phyloP scores from a whole-genome alignment of 495 filamentous ascomycete species.

The Penicillium egyptiacum region DNA sequence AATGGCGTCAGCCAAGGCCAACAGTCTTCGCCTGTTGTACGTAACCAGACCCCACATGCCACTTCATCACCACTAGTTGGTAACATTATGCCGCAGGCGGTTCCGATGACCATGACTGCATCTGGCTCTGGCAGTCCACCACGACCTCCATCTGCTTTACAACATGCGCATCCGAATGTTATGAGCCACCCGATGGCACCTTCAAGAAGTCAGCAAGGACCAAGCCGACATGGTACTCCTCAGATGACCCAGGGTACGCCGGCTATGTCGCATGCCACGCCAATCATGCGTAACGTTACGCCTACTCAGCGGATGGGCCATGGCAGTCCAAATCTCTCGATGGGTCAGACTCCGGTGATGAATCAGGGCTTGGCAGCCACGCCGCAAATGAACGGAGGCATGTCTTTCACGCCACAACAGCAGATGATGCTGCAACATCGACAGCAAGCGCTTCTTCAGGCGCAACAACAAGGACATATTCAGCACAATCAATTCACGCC shows the following conservation, averaged over 20 bases:
- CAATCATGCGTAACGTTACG: slow-evolving; percentile 66
- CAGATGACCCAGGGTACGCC: slow-evolving; percentile 78
- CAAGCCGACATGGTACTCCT: slow-evolving; percentile 73
- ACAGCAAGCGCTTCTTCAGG: slow-evolving; percentile 52
- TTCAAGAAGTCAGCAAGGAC: slow-evolving; percentile 77
- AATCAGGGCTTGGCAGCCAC: slow-evolving; percentile 51
- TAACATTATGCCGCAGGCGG: slow-evolving; percentile 54
- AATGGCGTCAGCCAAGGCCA: slow-evolving; percentile 66
- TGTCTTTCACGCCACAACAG: slow-evolving; percentile 45
- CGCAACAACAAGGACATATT: slow-evolving; percentile 45
- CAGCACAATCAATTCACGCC: slow-evolving; percentile 46
- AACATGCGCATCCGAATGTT: slow-evolving; percentile 66
- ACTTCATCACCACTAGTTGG: slow-evolving; percentile 74
- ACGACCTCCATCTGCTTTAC: slow-evolving; percentile 72
- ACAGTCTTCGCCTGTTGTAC: slow-evolving; percentile 74
- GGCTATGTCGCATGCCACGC: slow-evolving; percentile 69
- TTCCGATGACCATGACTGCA: slow-evolving; percentile 76
- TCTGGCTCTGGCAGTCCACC: slow-evolving; percentile 75
- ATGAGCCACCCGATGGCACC: slow-evolving; percentile 72
- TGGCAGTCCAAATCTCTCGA: slow-evolving; percentile 62
- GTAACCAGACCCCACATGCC: slow-evolving; percentile 75
- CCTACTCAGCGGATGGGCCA: slow-evolving; percentile 72
- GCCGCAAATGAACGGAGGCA: slow-evolving; percentile 41
- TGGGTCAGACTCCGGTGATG: slow-evolving; percentile 60
- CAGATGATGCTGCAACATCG: slow-evolving; percentile 49